Percentiles rank a stretch among this genome's conserved stretches.
phyloP scores from a whole-genome alignment of 805 yeast genomes.

The Ascoidea asiatica region DNA sequence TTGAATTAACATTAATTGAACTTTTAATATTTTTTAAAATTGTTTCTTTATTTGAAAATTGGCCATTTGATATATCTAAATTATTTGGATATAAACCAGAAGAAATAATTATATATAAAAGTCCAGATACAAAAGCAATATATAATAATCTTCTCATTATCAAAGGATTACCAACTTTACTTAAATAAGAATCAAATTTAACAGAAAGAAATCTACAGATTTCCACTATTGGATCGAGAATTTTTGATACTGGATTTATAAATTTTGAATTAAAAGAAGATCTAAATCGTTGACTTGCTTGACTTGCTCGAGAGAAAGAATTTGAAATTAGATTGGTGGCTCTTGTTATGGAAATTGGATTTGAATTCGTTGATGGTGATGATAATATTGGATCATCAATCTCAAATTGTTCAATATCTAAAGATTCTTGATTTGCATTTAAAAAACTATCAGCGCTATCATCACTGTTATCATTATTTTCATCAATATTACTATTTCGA shows the following conservation, averaged over 20 bases:
- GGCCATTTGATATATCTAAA: slow-evolving; percentile 30
- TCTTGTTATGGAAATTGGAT: slow-evolving; percentile 5
- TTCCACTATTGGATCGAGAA: slow-evolving; percentile 35
- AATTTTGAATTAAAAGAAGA: slow-evolving; percentile 17
- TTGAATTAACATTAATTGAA: slow-evolving; percentile 38
- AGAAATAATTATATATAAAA: slow-evolving; percentile 43
- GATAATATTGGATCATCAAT: slow-evolving; percentile 24
- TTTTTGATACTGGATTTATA: slow-evolving; percentile 24
- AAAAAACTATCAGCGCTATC: slow-evolving; percentile 1
- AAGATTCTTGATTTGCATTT: slow-evolving; percentile 6
- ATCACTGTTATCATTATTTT: neutral
- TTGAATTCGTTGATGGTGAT: neutral
- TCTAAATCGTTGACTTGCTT: slow-evolving; percentile 1
- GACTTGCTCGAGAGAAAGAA: slow-evolving; percentile 8
- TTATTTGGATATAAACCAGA: slow-evolving; percentile 40
- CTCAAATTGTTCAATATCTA: slow-evolving; percentile 25
- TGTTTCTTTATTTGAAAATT: slow-evolving; percentile 46
- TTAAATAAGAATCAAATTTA: slow-evolving; percentile 40
- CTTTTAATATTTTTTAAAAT: slow-evolving; percentile 34
- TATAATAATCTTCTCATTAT: slow-evolving; percentile 64
- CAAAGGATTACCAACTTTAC: slow-evolving; percentile 10
- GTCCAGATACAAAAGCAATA: slow-evolving; percentile 45
- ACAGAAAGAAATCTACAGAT: slow-evolving; percentile 19
- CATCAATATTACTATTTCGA: neutral
- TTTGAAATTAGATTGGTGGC: no score